Evolutionary conservation across 208 protist genomes (phyloP), one percentile per base, ranked within the genome.

Genomic region (Leishmania amazonensis): DNA sequence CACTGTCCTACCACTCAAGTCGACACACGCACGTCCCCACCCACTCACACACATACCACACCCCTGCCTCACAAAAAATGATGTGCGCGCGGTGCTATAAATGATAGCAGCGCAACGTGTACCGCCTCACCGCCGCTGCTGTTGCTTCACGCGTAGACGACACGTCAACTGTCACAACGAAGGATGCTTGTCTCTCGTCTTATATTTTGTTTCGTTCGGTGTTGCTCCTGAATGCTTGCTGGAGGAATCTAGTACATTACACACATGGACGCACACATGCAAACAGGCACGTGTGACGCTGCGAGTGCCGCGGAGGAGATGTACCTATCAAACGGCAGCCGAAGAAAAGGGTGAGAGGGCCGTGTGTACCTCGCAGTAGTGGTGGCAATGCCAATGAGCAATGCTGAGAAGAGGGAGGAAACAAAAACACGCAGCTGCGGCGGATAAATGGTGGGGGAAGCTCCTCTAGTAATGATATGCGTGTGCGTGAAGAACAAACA

Each of bases 221-320:
- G 70, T 74, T 74, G 47, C 42, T 54, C 45, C 45, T 51, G 24
- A 51, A 74, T 74, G 38, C 70, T 74, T 35, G 28, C 9, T 53
- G 21, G 70, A 54, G 47, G 15, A 47, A 74, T 74, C 70, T 74
- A 74, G 70, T 74, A 74, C 70, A 73, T 73, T 73, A 74, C 45
- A 74, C 28, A 38, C 45, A 74, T 51, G 45, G 9, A 24, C 45
- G 45, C 45, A 35, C 45, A 49, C 45, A 8, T 4, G 28, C 45
- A 47, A 8, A 31, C 70, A 51, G 24, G 28, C 70, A 74, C 40
- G 24, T 8, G 45, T 54, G 40, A 74, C 28, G 70, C 70, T 31
- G 45, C 70, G 42, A 19, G 24, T 53, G 70, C 70, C 70, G 9
- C 42, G 9, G 19, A 45, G 21, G 13, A 74, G 45, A 53, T 54